Conservation (phyloP, 2,329 filamentous ascomycete genomes). For the Fusarium continuum region DNA sequence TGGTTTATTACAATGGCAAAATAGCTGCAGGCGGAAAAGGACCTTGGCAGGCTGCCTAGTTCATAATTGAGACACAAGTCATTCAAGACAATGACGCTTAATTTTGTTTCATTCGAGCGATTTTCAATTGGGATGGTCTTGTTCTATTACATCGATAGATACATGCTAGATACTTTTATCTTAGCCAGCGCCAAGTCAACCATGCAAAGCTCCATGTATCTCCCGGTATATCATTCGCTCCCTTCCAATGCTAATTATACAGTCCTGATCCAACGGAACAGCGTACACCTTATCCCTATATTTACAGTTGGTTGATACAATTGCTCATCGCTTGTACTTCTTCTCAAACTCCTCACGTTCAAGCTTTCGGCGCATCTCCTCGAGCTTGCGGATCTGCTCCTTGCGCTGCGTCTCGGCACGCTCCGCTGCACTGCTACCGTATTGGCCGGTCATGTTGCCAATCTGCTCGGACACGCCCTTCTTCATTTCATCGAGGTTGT, state of each 20-base stretch:
- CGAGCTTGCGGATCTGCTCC: constrained; percentile 49
- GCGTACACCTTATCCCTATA: constrained; percentile 22
- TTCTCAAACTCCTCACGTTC: constrained; percentile 52
- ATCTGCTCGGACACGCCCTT: constrained; percentile 50
- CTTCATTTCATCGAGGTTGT: constrained; percentile 50
- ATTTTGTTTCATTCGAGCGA: neutral
- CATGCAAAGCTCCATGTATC: constrained; percentile 17
- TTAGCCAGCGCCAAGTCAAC: constrained; percentile 11
- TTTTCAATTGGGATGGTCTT: constrained; percentile 12
- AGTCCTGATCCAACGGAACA: constrained; percentile 14
- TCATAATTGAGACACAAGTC: constrained; percentile 39
- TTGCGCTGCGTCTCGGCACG: constrained; percentile 49
- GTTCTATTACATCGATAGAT: constrained; percentile 30
- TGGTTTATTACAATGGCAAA: constrained; percentile 21
- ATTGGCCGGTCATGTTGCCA: constrained; percentile 49
- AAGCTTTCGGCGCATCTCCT: constrained; percentile 49
- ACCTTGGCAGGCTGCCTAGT: constrained; percentile 33
- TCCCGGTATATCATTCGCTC: constrained; percentile 21
- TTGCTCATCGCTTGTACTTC: constrained; percentile 51
- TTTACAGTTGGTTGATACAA: constrained; percentile 29
- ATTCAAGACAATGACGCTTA: constrained; percentile 23
- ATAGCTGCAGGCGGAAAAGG: constrained; percentile 31
- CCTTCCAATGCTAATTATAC: constrained; percentile 35
- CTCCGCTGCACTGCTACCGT: constrained; percentile 46
- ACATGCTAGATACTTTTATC: constrained; percentile 17